Base-by-base conservation (phyloP, 2,329 filamentous ascomycete species). In the Clonostachys solani region DNA sequence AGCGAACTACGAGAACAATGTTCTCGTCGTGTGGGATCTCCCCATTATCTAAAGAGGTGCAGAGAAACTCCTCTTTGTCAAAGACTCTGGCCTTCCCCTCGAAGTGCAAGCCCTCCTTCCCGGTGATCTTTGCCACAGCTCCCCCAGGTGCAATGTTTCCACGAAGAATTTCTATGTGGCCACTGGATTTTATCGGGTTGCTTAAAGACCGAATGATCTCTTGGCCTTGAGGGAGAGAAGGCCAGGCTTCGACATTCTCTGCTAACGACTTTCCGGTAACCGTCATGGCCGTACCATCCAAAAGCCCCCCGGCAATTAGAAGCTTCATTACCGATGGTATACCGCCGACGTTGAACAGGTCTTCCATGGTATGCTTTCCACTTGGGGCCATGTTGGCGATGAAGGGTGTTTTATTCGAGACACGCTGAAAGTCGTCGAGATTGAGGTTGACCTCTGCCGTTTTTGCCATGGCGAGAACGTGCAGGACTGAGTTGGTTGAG, bases 121-220 rank as follows among this genome's bases (percentile, higher is more conserved):
- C 92, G 0, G 92, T 96, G 66, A 97, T 96, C 68, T 97, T 97
- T 50, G 91, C 92, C 2, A 97, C 92, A 1, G 92, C 88, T 33
- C 92, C 92, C 10, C 84, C 87, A 2, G 92, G 92, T 4, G 92
- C 89, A 33, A 96, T 78, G 64, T 95, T 96, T 16, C 92, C 92
- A 50, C 81, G 80, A 4, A 97, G 78, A 50, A 97, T 88, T 65
- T 92, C 90, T 50, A 97, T 79, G 65, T 97, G 92, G 40, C 92
- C 92, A 1, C 84, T 89, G 2, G 75, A 55, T 65, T 96, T 96
- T 74, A 95, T 92, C 45, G 78, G 78, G 57, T 81, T 54, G 12
- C 78, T 74, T 9, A 96, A 73, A 0, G 87, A 83, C 61, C 96
- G 92, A 64, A 97, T 95, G 62, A 97, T 89, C 42, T 80, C 78